Evolutionary conservation across 129 eudicot species (phyloP).

Genomic region (Ambrosia trifida): DNA sequence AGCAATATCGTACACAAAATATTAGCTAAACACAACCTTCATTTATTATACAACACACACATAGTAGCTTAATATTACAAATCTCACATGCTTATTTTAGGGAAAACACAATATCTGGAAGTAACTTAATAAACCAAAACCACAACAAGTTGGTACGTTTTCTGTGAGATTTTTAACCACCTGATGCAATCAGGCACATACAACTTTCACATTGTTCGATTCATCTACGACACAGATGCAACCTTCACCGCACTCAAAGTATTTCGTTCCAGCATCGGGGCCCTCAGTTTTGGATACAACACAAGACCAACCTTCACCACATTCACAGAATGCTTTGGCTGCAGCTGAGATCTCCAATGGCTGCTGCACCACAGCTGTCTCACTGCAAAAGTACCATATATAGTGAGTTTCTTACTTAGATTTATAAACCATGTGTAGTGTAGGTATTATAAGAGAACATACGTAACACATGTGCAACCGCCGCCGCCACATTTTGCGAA

Average conservation of each 20-base stretch:
- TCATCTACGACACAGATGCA: constrained; percentile 32
- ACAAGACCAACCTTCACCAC: constrained; percentile 37
- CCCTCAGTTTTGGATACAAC: constrained; percentile 29
- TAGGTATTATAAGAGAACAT: constrained; percentile 3
- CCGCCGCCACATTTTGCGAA: constrained; percentile 29
- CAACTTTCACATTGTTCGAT: constrained; percentile 30
- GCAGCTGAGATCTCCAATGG: constrained; percentile 14
- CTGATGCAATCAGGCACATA: constrained; percentile 21
- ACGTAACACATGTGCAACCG: constrained; percentile 35
- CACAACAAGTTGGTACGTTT: neutral
- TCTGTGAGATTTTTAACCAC: neutral
- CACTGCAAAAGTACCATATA: constrained; percentile 25
- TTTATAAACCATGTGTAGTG: neutral
- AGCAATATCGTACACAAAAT: neutral
- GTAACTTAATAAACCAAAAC: neutral
- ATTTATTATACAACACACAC: neutral
- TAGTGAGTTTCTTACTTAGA: neutral
- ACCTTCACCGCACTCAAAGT: constrained; percentile 38
- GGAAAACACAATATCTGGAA: constrained; percentile 16
- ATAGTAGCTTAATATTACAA: constrained; percentile 9
- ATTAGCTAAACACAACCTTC: constrained; percentile 1
- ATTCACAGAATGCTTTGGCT: constrained; percentile 30
- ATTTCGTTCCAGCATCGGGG: constrained; percentile 32
- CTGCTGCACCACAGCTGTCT: constrained; percentile 24
- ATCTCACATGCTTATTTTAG: constrained; percentile 15